Evolutionary conservation across 2,329 filamentous ascomycete genomes (phyloP), one percentile per base, ranked within the genome.

Genomic region (Calonectria pauciramosa): DNA sequence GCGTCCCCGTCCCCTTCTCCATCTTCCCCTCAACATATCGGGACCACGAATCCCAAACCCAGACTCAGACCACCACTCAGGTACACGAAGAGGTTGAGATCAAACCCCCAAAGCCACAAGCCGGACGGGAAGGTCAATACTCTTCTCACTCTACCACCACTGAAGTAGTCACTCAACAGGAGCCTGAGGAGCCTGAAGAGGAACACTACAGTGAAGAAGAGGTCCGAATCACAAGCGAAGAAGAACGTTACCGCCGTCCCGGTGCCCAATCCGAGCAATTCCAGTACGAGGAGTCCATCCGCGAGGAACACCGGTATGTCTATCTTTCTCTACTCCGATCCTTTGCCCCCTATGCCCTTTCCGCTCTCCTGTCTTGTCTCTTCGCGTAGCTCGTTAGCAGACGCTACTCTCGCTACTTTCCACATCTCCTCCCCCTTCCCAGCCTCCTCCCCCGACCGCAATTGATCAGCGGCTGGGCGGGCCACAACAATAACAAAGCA

Each of bases 1-100:
- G 96, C 89, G 95, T 98, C 89, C 95, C 96, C 91, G 97, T 99
- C 90, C 96, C 96, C 90, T 98, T 98, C 93, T 98, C 96, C 95
- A 94, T 98, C 94, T 98, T 99, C 93, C 96, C 96, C 91, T 98
- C 96, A 89, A 95, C 96, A 89, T 99, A 98, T 92, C 93, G 94
- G 87, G 90, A 90, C 86, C 86, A 85, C 84, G 86, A 86, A 79
- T 82, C 82, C 77, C 83, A 86, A 79, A 84, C 90, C 89, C 90
- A 90, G 87, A 90, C 89, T 84, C 88, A 83, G 78, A 89, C 83
- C 86, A 85, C 88, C 85, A 73, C 67, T 7, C 71, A 73, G 59
- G 60, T 73, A 9, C 93, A 96, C 93, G 93, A 96, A 93, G 95
- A 98, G 93, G 92, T 95, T 90, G 93, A 96, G 89, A 92, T 95